Conservation (phyloP, 2,329 filamentous ascomycete species). For the Plenodomus biglobosus region DNA sequence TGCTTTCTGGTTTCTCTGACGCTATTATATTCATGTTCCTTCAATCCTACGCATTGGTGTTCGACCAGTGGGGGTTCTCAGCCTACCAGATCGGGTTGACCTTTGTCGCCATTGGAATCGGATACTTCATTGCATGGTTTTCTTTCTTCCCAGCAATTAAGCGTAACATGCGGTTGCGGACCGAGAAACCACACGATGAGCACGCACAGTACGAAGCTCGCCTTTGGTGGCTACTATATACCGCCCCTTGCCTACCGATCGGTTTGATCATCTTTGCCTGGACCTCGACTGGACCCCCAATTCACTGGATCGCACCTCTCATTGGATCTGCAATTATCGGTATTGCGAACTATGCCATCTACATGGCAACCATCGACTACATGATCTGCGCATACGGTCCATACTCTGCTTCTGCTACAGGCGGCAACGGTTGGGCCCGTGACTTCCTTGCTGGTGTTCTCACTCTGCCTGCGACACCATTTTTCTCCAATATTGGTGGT, state of each 20-base stretch:
- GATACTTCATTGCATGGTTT: slow-evolving; percentile 66
- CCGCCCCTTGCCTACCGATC: slow-evolving; percentile 64
- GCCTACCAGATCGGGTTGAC: slow-evolving; percentile 60
- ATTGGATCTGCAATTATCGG: slow-evolving; percentile 68
- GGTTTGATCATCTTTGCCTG: slow-evolving; percentile 73
- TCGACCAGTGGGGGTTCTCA: slow-evolving; percentile 66
- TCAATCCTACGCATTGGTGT: slow-evolving; percentile 69
- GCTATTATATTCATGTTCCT: slow-evolving; percentile 80
- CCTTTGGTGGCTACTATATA: slow-evolving; percentile 66
- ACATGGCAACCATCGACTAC: slow-evolving; percentile 80
- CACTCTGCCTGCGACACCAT: slow-evolving; percentile 67
- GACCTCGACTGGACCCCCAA: slow-evolving; percentile 64
- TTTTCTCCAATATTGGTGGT: slow-evolving; percentile 50
- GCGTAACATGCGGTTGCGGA: slow-evolving; percentile 40
- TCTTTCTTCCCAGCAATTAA: slow-evolving; percentile 59
- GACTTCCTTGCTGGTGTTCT: slow-evolving; percentile 75
- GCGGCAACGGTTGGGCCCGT: slow-evolving; percentile 74
- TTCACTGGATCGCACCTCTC: slow-evolving; percentile 71
- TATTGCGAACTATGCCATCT: slow-evolving; percentile 71
- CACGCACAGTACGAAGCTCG: slow-evolving; percentile 52
- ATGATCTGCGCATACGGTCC: slow-evolving; percentile 75
- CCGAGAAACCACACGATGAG: slow-evolving; percentile 32
- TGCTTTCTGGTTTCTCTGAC: slow-evolving; percentile 74
- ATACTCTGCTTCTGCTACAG: slow-evolving; percentile 74
- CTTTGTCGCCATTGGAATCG: slow-evolving; percentile 61